Base-by-base conservation (phyloP, 257 asterid genomes). In the Ocimum tenuiflorum region DNA sequence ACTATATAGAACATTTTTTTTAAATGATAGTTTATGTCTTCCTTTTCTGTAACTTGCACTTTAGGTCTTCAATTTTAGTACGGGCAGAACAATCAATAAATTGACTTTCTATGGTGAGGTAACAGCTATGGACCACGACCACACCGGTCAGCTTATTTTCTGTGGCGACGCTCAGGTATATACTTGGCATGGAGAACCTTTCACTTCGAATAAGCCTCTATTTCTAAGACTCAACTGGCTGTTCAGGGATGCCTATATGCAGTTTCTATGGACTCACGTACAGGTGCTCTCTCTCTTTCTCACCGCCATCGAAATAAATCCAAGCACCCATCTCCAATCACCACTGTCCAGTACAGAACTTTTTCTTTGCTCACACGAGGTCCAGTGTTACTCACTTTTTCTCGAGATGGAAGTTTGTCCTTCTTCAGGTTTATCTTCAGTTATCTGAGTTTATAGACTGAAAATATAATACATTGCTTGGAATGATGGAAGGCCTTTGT, bases 111-210 rank as follows among this genome's bases (percentile, higher is more conserved):
- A 85, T 70, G 79, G 92, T 60, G 97, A 86, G 80, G 95, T 94
- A 73, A 90, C 99, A 56, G 95, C 99, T 43, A 83, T 94, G 95
- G 99, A 94, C 80, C 96, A 88, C 60, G 97, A 94, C 81, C 97
- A 88, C 79, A 88, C 96, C 1, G 99, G 99, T 74, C 96, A 85
- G 70, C 88, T 94, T 72, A 85, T 88, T 58, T 94, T 90, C 80
- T 90, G 99, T 63, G 97, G 99, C 12, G 99, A 90, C 65, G 76
- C 89, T 69, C 94, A 88, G 97, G 99, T 94, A 70, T 68, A 79
- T 42, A 20, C 39, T 52, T 54, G 51, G 10, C 73, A 31, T 23
- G 19, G 56, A 46, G 42, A 46, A 19, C 70, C 43, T 42, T 50
- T 24, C 65, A 31, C 22, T 9, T 57, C 36, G 67, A 27, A 36